Base-by-base conservation (phyloP, 306 rosid species). In the Boehmeria nivea region DNA sequence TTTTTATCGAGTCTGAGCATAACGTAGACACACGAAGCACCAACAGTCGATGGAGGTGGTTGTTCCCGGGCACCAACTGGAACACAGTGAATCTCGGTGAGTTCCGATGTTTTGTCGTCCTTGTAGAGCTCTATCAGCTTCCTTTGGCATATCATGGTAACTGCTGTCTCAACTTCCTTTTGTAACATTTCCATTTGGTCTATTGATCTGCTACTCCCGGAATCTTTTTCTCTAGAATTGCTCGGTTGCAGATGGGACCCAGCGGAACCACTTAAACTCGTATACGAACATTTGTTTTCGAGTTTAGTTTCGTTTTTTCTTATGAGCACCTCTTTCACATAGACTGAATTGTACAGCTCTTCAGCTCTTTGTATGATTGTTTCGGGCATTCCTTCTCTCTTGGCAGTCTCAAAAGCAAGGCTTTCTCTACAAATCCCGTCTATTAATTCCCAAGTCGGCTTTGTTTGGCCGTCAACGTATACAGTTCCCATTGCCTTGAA, bases 351-450 rank as follows among this genome's bases (percentile, higher is more conserved):
- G 76, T 87, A 87, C 64, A 87, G 76, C 59, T 72, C 77, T 64
- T 90, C 83, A 18, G 95, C 98, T 78, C 98, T 70, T 60, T 72
- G 69, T 64, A 90, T 80, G 66, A 90, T 74, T 61, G 56, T 46
- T 66, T 84, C 94, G 7, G 89, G 75, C 55, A 90, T 42, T 43
- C 98, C 94, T 76, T 90, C 95, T 64, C 68, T 78, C 81, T 61
- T 70, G 31, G 98, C 95, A 44, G 98, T 90, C 85, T 90, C 98
- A 71, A 91, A 91, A 14, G 96, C 98, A 64, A 91, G 95, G 73
- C 96, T 91, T 73, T 87, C 98, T 69, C 78, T 82, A 58, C 98
- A 91, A 33, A 82, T 67, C 50, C 98, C 98, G 43, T 80, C 79
- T 19, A 64, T 80, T 64, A 91, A 65, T 78, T 78, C 76, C 98